A percentile compares a stretch with the other conserved stretches of the same genome.
Evolutionary conservation across 352 stramenopile species (phyloP).

Genomic region (Pythium phragmiticola): DNA sequence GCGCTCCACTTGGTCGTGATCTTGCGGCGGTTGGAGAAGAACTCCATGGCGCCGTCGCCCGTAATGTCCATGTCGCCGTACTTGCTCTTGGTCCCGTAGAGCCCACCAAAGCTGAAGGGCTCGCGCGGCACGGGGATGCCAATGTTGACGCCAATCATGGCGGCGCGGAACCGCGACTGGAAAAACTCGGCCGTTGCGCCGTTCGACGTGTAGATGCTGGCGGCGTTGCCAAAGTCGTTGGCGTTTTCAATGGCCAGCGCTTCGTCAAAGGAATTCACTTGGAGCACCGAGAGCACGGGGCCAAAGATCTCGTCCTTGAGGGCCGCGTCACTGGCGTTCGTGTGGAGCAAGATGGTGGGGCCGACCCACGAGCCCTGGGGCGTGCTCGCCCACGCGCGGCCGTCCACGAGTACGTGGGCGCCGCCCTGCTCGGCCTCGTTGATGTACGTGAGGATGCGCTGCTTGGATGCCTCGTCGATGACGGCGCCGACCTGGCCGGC

Average conservation of each 20-base stretch:
- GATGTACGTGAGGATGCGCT: constrained; percentile 94
- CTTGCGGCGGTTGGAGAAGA: constrained; percentile 97
- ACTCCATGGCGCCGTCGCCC: constrained; percentile 95
- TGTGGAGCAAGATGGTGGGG: constrained; percentile 94
- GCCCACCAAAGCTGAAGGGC: constrained; percentile 96
- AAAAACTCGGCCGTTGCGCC: constrained; percentile 94
- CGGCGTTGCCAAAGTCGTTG: constrained; percentile 97
- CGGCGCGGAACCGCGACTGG: constrained; percentile 86
- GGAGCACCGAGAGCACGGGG: constrained; percentile 92
- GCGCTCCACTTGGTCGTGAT: constrained; percentile 95
- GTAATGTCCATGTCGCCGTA: constrained; percentile 99
- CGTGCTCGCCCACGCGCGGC: constrained; percentile 72
- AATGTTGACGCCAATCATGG: constrained; percentile 97
- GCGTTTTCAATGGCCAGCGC: constrained; percentile 95
- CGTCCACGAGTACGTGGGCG: constrained; percentile 92
- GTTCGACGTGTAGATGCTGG: constrained; percentile 95
- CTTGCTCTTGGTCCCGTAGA: constrained; percentile 97
- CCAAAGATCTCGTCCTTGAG: constrained; percentile 98
- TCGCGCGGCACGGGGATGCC: constrained; percentile 94
- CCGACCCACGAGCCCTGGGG: constrained; percentile 88
- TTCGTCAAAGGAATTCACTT: constrained; percentile 88
- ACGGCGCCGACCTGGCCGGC: constrained; percentile 94
- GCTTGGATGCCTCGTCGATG: constrained; percentile 90
- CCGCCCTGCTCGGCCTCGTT: constrained; percentile 82
- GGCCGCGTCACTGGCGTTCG: constrained; percentile 78